Percentiles rank a stretch among this genome's conserved stretches.
These are phyloP conservation scores for Xylaria cubensis DNA, from an alignment of 495 filamentous ascomycete genomes.

Conservation along the genomic window DNA sequence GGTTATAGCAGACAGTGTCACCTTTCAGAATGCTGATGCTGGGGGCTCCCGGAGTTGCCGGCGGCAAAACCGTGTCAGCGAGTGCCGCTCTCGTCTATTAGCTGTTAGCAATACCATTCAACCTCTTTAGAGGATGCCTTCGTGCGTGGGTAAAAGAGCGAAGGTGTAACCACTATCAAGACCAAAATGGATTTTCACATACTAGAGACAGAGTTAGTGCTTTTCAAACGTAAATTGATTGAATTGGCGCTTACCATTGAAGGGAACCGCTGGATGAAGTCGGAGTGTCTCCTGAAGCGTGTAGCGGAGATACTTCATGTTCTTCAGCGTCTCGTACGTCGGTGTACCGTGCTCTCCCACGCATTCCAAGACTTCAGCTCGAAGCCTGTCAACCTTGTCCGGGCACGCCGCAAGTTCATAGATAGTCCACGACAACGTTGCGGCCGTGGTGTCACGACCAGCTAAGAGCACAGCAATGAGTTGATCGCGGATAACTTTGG, in stretches of 20 bases:
- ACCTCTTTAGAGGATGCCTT: neutral
- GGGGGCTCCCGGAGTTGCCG: constrained; percentile 34
- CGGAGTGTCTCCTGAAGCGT: constrained; percentile 56
- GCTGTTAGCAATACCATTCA: neutral
- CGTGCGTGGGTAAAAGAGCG: neutral
- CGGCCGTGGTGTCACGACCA: constrained; percentile 67
- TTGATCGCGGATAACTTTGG: constrained; percentile 62
- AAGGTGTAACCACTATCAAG: neutral
- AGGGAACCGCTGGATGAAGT: constrained; percentile 58
- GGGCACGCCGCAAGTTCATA: constrained; percentile 60
- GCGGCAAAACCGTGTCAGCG: constrained; percentile 29
- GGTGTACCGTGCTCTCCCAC: constrained; percentile 41
- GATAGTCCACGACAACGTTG: constrained; percentile 61
- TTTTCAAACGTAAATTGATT: neutral
- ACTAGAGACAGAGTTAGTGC: constrained; percentile 5
- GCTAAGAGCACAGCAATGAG: constrained; percentile 64
- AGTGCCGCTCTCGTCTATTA: constrained; percentile 20
- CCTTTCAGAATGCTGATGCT: constrained; percentile 46
- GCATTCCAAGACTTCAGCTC: constrained; percentile 45
- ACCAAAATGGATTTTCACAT: neutral
- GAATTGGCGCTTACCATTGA: constrained; percentile 41
- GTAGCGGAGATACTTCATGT: constrained; percentile 48
- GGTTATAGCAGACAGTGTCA: constrained; percentile 50
- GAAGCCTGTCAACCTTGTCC: constrained; percentile 53
- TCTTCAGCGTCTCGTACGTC: constrained; percentile 49